These are phyloP conservation scores for Chlorokybus atmophyticus DNA, from an alignment of 139 green algal species.

Conservation along the genomic window DNA sequence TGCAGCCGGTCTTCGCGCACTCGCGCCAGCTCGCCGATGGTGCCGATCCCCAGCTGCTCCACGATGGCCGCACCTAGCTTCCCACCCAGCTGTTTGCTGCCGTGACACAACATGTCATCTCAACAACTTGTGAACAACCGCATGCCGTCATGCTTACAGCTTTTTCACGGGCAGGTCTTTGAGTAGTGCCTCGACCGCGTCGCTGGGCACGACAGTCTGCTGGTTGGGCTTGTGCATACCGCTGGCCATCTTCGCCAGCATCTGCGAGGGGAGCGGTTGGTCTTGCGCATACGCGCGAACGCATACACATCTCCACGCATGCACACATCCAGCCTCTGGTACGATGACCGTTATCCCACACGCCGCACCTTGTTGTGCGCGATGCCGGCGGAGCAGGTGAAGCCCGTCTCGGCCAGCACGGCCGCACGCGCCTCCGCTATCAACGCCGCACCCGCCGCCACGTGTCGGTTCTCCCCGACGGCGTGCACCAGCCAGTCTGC, in stretches of 20 bases:
- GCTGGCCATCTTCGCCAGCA: slow-evolving; percentile 68
- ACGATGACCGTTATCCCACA: too few relatives aligned
- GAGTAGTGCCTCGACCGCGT: slow-evolving; percentile 45
- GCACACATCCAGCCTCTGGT: neutral
- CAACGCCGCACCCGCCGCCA: slow-evolving; percentile 47
- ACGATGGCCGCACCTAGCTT: slow-evolving; percentile 53
- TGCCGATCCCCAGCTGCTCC: slow-evolving; percentile 32
- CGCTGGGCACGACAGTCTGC: slow-evolving; percentile 58
- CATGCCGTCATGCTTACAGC: too few relatives aligned
- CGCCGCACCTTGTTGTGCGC: slow-evolving; percentile 50
- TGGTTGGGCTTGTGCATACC: slow-evolving; percentile 72
- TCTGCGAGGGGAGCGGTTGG: slow-evolving; percentile 8
- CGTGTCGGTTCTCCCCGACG: slow-evolving; percentile 35
- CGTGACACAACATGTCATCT: slow-evolving; percentile 6
- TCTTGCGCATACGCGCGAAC: neutral
- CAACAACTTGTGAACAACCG: too few relatives aligned
- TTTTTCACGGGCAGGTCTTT: slow-evolving; percentile 41
- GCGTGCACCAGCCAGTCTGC: too few relatives aligned
- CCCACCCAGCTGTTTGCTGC: slow-evolving; percentile 39
- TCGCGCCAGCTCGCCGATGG: slow-evolving; percentile 50
- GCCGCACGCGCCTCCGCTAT: slow-evolving; percentile 40
- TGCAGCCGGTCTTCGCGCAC: slow-evolving; percentile 39
- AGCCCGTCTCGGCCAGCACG: slow-evolving; percentile 52
- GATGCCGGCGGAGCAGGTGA: slow-evolving; percentile 55
- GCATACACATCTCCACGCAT: neutral